phyloP scores from a whole-genome alignment of 495 filamentous ascomycete species.

The Annulohypoxylon bovei region DNA sequence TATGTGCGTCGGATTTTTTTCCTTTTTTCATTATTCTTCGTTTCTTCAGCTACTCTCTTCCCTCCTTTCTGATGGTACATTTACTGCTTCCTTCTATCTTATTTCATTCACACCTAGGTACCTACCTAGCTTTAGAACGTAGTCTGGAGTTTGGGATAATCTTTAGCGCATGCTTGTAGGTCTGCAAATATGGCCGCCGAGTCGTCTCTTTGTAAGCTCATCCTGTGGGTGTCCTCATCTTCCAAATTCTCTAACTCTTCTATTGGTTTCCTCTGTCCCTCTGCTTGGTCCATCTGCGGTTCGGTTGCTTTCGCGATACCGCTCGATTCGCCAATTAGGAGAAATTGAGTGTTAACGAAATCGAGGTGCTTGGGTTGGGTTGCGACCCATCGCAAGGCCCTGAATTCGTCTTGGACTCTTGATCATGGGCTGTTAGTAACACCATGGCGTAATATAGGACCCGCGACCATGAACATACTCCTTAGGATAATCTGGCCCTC shows the following conservation, averaged over 20 bases:
- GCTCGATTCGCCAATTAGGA: constrained; percentile 80
- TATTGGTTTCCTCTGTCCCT: constrained; percentile 68
- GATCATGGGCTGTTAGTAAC: constrained; percentile 38
- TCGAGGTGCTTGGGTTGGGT: constrained; percentile 80
- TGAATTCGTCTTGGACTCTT: constrained; percentile 76
- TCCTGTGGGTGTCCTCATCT: constrained; percentile 54
- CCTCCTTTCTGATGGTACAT: too few relatives aligned
- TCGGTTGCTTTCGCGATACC: constrained; percentile 70
- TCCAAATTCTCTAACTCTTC: constrained; percentile 57
- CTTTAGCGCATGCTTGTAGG: constrained; percentile 49
- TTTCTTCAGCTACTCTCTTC: too few relatives aligned
- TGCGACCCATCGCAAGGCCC: constrained; percentile 76
- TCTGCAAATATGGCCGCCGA: constrained; percentile 55
- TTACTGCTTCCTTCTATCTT: not conserved
- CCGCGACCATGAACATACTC: constrained; percentile 61
- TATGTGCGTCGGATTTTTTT: not conserved
- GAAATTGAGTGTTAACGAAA: constrained; percentile 80
- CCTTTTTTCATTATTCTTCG: not conserved
- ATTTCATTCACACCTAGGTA: not conserved
- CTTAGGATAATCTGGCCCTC: constrained; percentile 76
- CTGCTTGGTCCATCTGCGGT: constrained; percentile 62
- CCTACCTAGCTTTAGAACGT: constrained; percentile 44
- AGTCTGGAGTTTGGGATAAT: constrained; percentile 55
- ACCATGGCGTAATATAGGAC: not conserved
- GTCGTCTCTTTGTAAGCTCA: constrained; percentile 51